Evolutionary conservation across 2,329 filamentous ascomycete species (phyloP), one percentile per base, ranked within the genome.

Genomic region (Colletotrichum higginsianum): DNA sequence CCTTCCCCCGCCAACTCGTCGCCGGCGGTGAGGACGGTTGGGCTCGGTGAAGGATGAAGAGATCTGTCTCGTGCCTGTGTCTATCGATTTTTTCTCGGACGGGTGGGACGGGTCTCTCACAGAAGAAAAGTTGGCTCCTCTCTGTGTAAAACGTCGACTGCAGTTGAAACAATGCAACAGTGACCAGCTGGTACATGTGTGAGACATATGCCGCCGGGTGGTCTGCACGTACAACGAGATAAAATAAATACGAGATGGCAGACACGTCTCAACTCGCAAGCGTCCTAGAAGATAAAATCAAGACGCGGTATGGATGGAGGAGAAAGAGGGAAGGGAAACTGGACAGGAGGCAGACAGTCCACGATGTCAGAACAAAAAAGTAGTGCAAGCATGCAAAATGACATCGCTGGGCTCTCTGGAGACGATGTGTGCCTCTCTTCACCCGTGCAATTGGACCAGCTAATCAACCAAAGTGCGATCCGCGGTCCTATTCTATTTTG

Each of bases 131-230:
- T 50, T 13, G 55, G 64, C 67, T 57, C 30, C 52, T n/a, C 30
- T 68, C 46, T 50, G 62, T 52, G 11, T 60, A 16, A 67, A 67
- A 62, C 67, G 50, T 46, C 18, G 52, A 35, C 49, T 49, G 18
- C 44, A 58, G 58, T 58, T 68, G 68, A 71, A 71, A 71, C 68
- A 35, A 71, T 49, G 42, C 40, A 61, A 30, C 13, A 26, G 38
- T 18, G 30, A 16, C 23, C 49, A 40, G 42, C 26, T 30, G 57
- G 42, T 16, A 16, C 15, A 16, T 12, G 23, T 23, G 18, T 50
- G 44, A 61, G 58, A 61, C 58, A 49, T 7, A 16, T n/a, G 42
- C 58, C 58, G 26, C 16, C 44, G 21, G 49, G 61, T 35, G 12
- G 38, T 55, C 18, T 30, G 50, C 30, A 16, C 13, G 42, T 35